phyloP scores from a whole-genome alignment of 106 monocot genomes.

The Dendrobium officinale region DNA sequence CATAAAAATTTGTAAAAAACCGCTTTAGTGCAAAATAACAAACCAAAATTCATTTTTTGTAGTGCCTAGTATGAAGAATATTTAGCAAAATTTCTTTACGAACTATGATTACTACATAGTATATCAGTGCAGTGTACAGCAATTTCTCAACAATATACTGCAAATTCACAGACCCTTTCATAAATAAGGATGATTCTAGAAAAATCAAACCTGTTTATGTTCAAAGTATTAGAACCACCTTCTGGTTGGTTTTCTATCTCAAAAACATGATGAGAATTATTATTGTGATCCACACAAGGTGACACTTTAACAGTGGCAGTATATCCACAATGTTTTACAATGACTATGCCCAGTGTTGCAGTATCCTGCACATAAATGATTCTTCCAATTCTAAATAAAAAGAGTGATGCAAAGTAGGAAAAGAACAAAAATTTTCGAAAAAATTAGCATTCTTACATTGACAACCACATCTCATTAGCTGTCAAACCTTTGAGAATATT shows the following conservation, averaged over 20 bases:
- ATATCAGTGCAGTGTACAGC: not conserved
- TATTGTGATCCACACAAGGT: slow-evolving; percentile 16
- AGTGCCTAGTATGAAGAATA: not conserved
- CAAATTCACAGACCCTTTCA: not conserved
- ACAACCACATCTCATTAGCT: slow-evolving; percentile 76
- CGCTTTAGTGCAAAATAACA: not conserved
- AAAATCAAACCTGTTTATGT: slow-evolving; percentile 66
- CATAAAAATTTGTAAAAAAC: slow-evolving; percentile 14
- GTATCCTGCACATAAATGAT: slow-evolving; percentile 49
- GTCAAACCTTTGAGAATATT: slow-evolving; percentile 94
- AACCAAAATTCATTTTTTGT: not conserved
- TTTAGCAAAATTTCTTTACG: not conserved
- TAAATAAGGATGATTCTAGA: not conserved
- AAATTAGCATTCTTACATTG: slow-evolving; percentile 34
- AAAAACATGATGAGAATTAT: slow-evolving; percentile 17
- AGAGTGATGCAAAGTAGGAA: not conserved
- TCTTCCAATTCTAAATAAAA: slow-evolving; percentile 4
- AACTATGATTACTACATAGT: not conserved
- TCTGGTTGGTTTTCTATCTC: slow-evolving; percentile 68
- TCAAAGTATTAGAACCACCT: slow-evolving; percentile 88
- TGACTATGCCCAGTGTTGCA: slow-evolving; percentile 56
- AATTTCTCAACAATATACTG: not conserved
- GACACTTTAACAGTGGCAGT: slow-evolving; percentile 64
- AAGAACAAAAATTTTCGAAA: not conserved
- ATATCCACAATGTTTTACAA: slow-evolving; percentile 82